These are phyloP conservation scores for Termitomyces sp. DNA, from an alignment of 768 basidiomycete genomes.

Conservation along the genomic window DNA sequence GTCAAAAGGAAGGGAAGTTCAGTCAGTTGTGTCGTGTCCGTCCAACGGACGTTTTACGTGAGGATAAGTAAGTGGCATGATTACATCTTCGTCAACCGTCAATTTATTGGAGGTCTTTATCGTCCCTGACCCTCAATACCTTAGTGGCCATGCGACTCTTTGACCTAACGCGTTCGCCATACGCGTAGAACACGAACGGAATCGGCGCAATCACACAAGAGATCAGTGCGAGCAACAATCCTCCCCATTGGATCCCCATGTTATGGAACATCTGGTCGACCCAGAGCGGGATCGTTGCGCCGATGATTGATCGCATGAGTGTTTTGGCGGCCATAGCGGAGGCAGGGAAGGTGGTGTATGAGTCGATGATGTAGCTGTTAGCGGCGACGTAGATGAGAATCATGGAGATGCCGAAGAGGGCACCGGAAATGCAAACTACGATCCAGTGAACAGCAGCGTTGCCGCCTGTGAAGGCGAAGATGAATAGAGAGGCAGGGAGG, in stretches of 20 bases:
- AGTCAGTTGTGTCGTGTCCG: not conserved
- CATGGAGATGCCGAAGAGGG: slow-evolving; percentile 35
- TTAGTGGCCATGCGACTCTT: slow-evolving; percentile 8
- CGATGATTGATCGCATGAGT: slow-evolving; percentile 30
- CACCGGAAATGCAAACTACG: slow-evolving; percentile 28
- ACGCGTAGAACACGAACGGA: slow-evolving; percentile 33
- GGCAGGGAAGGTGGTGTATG: slow-evolving; percentile 35
- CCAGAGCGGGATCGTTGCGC: slow-evolving; percentile 35
- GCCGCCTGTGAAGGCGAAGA: slow-evolving; percentile 40
- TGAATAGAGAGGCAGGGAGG: slow-evolving; percentile 34
- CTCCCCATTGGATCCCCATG: slow-evolving; percentile 36
- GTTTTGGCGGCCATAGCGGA: slow-evolving; percentile 43
- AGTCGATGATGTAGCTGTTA: slow-evolving; percentile 41
- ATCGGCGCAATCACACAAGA: slow-evolving; percentile 30
- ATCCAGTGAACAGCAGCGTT: slow-evolving; percentile 34
- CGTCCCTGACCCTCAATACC: slow-evolving; percentile 1
- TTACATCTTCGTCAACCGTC: not conserved
- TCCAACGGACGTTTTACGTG: not conserved
- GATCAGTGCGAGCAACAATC: slow-evolving; percentile 28
- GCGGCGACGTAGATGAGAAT: slow-evolving; percentile 38
- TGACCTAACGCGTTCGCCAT: slow-evolving; percentile 38
- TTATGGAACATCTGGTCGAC: slow-evolving; percentile 36
- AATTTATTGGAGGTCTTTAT: not conserved
- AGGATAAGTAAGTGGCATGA: not conserved
- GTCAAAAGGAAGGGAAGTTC: not conserved